Evolutionary conservation across 805 yeast genomes (phyloP).

Genomic region (Lachancea waltii): DNA sequence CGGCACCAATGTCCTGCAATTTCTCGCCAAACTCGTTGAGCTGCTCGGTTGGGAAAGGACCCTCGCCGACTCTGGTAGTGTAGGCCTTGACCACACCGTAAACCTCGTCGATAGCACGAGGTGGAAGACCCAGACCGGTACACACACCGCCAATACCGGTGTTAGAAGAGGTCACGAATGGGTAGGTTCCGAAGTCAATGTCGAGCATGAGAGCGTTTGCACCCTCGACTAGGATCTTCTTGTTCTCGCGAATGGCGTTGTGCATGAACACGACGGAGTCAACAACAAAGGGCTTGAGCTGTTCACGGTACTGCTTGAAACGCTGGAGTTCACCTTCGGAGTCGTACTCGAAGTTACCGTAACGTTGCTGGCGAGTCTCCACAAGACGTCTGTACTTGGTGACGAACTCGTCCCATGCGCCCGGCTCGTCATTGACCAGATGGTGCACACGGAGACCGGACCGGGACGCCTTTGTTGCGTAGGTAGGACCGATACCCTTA

Average conservation of each 20-base stretch:
- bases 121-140: conserved; percentile 97
- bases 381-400: conserved; percentile 68
- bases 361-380: conserved; percentile 77
- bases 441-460: conserved; percentile 97
- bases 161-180: conserved; percentile 90
- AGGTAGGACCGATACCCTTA: conserved; percentile 98
- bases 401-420: conserved; percentile 90
- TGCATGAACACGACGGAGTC: conserved; percentile 86
- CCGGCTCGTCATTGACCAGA: conserved; percentile 80
- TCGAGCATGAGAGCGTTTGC: conserved; percentile 98
- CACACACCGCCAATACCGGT: conserved; percentile 98
- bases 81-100: conserved; percentile 98
- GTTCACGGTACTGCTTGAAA: conserved; percentile 68
- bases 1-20: conserved; percentile 88
- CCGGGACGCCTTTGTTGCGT: conserved; percentile 93
- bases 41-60: conserved; percentile 98
- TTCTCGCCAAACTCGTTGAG: conserved; percentile 79
- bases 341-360: conserved; percentile 89
- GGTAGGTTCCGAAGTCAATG: conserved; percentile 96
- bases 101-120: conserved; percentile 67
- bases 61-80: conserved; percentile 98
- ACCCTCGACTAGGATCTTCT: conserved; percentile 91
- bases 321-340: conserved; percentile 69
- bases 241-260: conserved; percentile 64
- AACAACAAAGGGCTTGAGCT: conserved; percentile 82